A percentile compares a stretch with the other conserved stretches of the same genome.
Conservation (phyloP, 176 grass and related monocot species). For the Elymus sibiricus region DNA sequence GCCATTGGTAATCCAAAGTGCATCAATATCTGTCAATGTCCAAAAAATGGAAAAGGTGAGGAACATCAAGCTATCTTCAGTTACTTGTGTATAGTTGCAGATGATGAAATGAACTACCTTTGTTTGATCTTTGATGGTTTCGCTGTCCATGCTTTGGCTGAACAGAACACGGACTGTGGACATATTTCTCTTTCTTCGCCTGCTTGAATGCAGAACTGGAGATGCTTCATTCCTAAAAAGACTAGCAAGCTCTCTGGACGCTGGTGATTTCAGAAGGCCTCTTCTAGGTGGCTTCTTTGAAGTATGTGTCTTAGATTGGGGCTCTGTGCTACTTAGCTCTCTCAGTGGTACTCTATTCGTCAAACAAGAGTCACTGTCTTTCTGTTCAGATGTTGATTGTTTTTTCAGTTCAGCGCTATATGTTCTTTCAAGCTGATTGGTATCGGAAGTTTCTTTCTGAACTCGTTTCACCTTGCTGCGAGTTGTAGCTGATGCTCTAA, state of each 20-base stretch:
- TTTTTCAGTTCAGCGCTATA: background rate
- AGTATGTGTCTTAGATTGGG: slow-evolving; percentile 27
- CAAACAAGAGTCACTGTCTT: slow-evolving; percentile 25
- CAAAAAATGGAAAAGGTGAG: background rate
- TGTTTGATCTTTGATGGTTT: slow-evolving; percentile 65
- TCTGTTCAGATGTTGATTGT: slow-evolving; percentile 19
- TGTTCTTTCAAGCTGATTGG: slow-evolving; percentile 18
- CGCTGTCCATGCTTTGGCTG: slow-evolving; percentile 73
- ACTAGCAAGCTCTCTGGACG: slow-evolving; percentile 48
- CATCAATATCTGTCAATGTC: slow-evolving; percentile 59
- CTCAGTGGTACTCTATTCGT: slow-evolving; percentile 26
- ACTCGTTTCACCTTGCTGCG: background rate
- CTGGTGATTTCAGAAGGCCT: slow-evolving; percentile 34
- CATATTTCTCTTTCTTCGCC: slow-evolving; percentile 52
- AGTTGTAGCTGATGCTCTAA: slow-evolving; percentile 1
- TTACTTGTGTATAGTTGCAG: slow-evolving; percentile 22
- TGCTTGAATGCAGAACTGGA: slow-evolving; percentile 40
- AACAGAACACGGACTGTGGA: slow-evolving; percentile 58
- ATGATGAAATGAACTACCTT: slow-evolving; percentile 54
- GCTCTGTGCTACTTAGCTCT: slow-evolving; percentile 22
- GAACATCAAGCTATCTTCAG: slow-evolving; percentile 4
- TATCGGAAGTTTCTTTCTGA: slow-evolving; percentile 18
- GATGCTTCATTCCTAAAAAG: slow-evolving; percentile 34
- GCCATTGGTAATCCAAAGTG: slow-evolving; percentile 52
- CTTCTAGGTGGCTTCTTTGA: slow-evolving; percentile 31